phyloP scores from a whole-genome alignment of 2,329 filamentous ascomycete genomes.

The Zalaria sp. region DNA sequence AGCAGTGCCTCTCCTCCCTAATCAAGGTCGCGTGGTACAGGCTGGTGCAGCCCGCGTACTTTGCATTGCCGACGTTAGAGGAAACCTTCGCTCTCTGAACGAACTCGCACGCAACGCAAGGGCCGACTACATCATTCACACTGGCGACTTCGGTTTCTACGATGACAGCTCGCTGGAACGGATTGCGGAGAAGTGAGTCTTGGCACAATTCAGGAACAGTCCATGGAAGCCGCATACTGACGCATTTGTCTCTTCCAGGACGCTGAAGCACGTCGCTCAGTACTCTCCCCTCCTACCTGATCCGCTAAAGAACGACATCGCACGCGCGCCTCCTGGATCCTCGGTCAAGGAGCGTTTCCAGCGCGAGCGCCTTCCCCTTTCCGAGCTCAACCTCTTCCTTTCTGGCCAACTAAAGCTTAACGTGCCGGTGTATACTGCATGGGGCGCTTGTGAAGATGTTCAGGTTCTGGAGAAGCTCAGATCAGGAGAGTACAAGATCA shows the following conservation, averaged over 20 bases:
- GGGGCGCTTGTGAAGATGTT: slow-evolving; percentile 97
- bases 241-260: slow-evolving; percentile 39
- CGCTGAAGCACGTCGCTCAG: slow-evolving; percentile 93
- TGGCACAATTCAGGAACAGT: neutral
- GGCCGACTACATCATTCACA: slow-evolving; percentile 96
- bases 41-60: slow-evolving; percentile 33
- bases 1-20: slow-evolving; percentile 34
- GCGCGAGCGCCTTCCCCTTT: slow-evolving; percentile 72
- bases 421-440: slow-evolving; percentile 95
- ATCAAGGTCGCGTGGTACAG: slow-evolving; percentile 38
- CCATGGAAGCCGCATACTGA: slow-evolving; percentile 2
- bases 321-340: slow-evolving; percentile 50
- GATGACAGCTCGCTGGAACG: slow-evolving; percentile 89
- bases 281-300: slow-evolving; percentile 92
- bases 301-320: slow-evolving; percentile 51
- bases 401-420: slow-evolving; percentile 82
- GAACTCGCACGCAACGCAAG: slow-evolving; percentile 88
- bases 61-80: slow-evolving; percentile 39
- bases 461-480: slow-evolving; percentile 94
- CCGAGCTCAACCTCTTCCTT: slow-evolving; percentile 80
- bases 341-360: slow-evolving; percentile 72
- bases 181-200: slow-evolving; percentile 87
- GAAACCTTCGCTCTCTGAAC: slow-evolving; percentile 89
- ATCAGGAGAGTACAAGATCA: slow-evolving; percentile 93
- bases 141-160: slow-evolving; percentile 98